phyloP scores from a whole-genome alignment of 768 basidiomycete genomes.

The Phylloporus rhodoxanthus region DNA sequence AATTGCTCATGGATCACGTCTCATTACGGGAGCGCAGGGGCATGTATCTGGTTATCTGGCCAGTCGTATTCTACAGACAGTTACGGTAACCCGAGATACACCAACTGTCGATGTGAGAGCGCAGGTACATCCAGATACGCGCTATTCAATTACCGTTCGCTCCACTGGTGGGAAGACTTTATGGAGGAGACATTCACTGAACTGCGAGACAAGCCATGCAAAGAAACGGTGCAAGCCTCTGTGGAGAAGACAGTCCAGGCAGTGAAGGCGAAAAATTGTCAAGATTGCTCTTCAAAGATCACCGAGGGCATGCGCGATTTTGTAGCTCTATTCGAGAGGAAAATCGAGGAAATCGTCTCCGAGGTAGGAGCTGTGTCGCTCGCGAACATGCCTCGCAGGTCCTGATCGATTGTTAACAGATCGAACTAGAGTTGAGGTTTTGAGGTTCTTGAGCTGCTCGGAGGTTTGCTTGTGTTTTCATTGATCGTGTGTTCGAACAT shows the following conservation, averaged over 20 bases:
- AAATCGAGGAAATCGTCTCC: not conserved
- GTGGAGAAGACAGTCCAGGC: not conserved
- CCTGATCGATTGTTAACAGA: too few relatives aligned
- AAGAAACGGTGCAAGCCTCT: not conserved
- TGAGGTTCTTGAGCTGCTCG: too few relatives aligned
- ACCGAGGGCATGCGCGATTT: constrained; percentile 13
- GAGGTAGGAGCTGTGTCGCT: not conserved
- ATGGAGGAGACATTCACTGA: constrained; percentile 9
- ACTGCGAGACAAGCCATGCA: constrained; percentile 18
- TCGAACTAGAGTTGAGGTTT: too few relatives aligned
- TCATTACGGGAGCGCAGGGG: not conserved
- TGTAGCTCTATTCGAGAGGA: constrained; percentile 2
- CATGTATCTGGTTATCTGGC: constrained; percentile 7
- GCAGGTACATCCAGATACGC: not conserved
- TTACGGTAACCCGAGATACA: too few relatives aligned
- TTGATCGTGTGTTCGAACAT: too few relatives aligned
- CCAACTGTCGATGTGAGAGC: too few relatives aligned
- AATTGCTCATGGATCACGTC: not conserved
- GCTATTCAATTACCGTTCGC: not conserved
- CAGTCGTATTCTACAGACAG: not conserved
- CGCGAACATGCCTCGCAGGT: not conserved
- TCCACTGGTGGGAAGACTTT: not conserved
- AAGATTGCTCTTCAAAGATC: not conserved
- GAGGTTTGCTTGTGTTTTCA: too few relatives aligned
- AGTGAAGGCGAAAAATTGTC: not conserved